Evolutionary conservation across 768 basidiomycete genomes (phyloP), one percentile per base, ranked within the genome.

Genomic region (Clathrus columnatus): DNA sequence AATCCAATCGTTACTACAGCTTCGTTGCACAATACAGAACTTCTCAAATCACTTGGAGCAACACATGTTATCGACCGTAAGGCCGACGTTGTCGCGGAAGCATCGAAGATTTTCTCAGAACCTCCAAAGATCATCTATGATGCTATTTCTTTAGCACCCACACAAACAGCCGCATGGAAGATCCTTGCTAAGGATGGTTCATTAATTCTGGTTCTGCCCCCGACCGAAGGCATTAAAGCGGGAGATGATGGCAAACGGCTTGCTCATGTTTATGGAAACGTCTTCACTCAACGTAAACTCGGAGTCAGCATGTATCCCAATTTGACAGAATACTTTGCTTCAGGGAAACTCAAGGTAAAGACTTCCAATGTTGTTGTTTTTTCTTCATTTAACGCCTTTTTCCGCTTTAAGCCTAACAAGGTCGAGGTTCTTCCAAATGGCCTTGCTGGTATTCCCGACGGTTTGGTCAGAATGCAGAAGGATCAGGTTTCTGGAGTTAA

Each of bases 401-500:
- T 17, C 7, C 18, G 50, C 26, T 48, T 10, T 28, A 48, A 73
- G 75, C 74, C 77, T 0, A 70, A 70, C 56, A 63, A 65, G n/a
- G 57, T 69, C 4, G 71, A 78, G 59, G 63, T 76, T n/a, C 62
- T 79, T 10, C 68, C 71, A 0, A 60, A 64, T 26, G 78, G 78
- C 1, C 64, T 79, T 1, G 54, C 61, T 7, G 75, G 70, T 7
- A 67, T 78, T 7, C 41, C 55, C 0, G 66, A 51, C 8, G 75
- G 72, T 1, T 60, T 79, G 26, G 64, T 70, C 45, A 63, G 62
- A 57, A 43, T 78, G 61, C 64, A 63, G 61, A 57, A 58, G 2
- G 67, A 71, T 7, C 54, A 72, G 52, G 66, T 77, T 27, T 76
- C 74, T n/a, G 76, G 71, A 4, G 62, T 57, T 16, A 79, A 79